phyloP scores from a whole-genome alignment of 352 stramenopile species.

The Saprolegnia parasitica region DNA sequence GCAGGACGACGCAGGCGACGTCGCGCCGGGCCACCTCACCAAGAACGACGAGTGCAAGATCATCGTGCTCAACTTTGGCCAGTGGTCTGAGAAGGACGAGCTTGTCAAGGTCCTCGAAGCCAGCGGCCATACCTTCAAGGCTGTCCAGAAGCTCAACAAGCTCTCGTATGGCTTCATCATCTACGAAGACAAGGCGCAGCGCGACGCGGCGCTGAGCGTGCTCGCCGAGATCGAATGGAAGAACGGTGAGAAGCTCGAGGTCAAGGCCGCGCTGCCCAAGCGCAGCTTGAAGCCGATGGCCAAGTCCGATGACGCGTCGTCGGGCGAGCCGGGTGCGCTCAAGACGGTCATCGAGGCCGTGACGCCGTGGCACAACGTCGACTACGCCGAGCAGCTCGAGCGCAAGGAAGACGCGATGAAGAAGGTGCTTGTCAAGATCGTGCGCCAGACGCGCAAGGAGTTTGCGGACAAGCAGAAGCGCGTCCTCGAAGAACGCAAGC shows the following conservation, averaged over 20 bases:
- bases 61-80: constrained; percentile 86
- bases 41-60: constrained; percentile 66
- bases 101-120: constrained; percentile 51
- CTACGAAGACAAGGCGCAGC: constrained; percentile 54
- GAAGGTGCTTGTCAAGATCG: constrained; percentile 84
- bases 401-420: constrained; percentile 87
- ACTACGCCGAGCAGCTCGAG: constrained; percentile 77
- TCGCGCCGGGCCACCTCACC: constrained; percentile 26
- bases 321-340: not conserved
- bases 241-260: constrained; percentile 58
- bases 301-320: constrained; percentile 39
- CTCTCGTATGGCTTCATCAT: constrained; percentile 77
- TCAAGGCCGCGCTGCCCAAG: constrained; percentile 71
- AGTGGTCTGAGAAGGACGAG: constrained; percentile 73
- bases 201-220: constrained; percentile 46
- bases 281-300: constrained; percentile 32
- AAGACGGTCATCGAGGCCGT: constrained; percentile 69
- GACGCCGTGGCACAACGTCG: constrained; percentile 71
- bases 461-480: constrained; percentile 85
- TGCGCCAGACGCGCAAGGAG: constrained; percentile 77
- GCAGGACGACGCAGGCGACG: not conserved
- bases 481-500: constrained; percentile 50
- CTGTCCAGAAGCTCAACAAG: constrained; percentile 74
- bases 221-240: constrained; percentile 54
- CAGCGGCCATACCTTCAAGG: constrained; percentile 51